Evolutionary conservation across 78 protist genomes (phyloP).

Genomic region (Mantamonas sphyraenae): DNA sequence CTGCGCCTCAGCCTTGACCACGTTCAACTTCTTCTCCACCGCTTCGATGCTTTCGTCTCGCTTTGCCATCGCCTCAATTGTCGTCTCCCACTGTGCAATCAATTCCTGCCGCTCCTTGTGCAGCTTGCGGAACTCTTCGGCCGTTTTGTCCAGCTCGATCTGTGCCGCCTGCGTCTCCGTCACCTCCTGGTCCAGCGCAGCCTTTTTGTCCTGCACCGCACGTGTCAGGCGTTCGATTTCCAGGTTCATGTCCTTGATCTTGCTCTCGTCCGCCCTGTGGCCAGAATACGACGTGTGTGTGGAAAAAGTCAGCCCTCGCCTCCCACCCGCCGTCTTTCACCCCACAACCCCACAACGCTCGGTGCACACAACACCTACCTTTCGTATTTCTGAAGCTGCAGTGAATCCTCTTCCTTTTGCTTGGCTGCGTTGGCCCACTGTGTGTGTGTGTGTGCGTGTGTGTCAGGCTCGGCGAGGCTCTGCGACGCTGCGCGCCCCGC

Average conservation of each 20-base stretch:
- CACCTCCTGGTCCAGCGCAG: conserved; percentile 39
- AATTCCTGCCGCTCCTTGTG: conserved; percentile 53
- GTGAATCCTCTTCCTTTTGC: conserved; percentile 63
- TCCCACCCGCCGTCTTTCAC: no score
- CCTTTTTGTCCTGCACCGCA: conserved; percentile 12
- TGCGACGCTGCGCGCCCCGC: no score
- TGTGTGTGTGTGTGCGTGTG: no score
- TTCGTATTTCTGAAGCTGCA: conserved; percentile 8
- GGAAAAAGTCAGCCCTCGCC: no score
- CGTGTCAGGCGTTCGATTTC: conserved; percentile 34
- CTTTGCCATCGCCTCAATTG: conserved; percentile 31
- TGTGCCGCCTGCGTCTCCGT: conserved; percentile 61
- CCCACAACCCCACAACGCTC: no score
- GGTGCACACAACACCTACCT: no score
- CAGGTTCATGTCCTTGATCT: conserved; percentile 38
- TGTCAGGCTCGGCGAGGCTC: no score
- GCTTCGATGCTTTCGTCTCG: conserved; percentile 31
- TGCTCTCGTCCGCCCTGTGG: conserved; percentile 29
- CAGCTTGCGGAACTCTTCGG: conserved; percentile 44
- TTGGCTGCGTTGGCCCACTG: conserved; percentile 60
- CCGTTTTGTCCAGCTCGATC: conserved; percentile 70
- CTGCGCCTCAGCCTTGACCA: neutral
- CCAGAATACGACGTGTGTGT: no score
- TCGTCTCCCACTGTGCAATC: conserved; percentile 44
- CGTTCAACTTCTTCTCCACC: neutral